Evolutionary conservation across 306 rosid species (phyloP).

Genomic region (Vigna radiata): DNA sequence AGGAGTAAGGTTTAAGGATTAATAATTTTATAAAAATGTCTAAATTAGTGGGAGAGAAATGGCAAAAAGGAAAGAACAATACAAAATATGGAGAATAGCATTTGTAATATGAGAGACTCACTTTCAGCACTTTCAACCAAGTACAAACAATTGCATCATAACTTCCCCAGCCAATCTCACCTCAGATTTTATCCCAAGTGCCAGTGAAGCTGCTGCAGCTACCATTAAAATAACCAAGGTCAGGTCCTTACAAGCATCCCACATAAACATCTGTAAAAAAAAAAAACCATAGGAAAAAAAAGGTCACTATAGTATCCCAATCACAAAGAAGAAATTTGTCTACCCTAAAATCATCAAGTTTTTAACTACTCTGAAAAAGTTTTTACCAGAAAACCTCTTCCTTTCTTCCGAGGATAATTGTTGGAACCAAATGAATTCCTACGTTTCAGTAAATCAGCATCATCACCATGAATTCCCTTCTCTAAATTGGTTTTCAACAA

Average conservation of each 20-base stretch:
- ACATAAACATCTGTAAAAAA: constrained; percentile 72
- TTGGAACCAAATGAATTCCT: constrained; percentile 81
- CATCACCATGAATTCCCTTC: constrained; percentile 83
- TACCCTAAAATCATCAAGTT: not conserved
- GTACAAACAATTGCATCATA: constrained; percentile 22
- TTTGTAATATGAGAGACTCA: constrained; percentile 6
- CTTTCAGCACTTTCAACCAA: constrained; percentile 4
- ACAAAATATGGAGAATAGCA: not conserved
- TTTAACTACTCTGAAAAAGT: constrained; percentile 22
- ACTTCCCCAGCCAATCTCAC: constrained; percentile 55
- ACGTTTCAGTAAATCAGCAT: constrained; percentile 72
- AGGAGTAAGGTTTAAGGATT: not conserved
- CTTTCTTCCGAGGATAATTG: constrained; percentile 82
- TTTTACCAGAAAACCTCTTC: constrained; percentile 80
- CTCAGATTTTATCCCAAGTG: constrained; percentile 94
- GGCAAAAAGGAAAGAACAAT: not conserved
- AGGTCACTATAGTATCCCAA: not conserved
- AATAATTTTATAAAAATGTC: constrained; percentile 6
- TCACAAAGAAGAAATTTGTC: constrained; percentile 10
- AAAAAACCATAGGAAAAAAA: constrained; percentile 21
- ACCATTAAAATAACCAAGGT: constrained; percentile 92
- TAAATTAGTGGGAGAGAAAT: not conserved
- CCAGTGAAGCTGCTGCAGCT: constrained; percentile 96
- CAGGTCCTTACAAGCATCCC: constrained; percentile 99
- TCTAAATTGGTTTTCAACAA: constrained; percentile 72